Percentiles rank a stretch among this genome's conserved stretches.
These are phyloP conservation scores for Colletotrichum coccodes DNA, from an alignment of 2,329 filamentous ascomycete genomes.

Conservation along the genomic window DNA sequence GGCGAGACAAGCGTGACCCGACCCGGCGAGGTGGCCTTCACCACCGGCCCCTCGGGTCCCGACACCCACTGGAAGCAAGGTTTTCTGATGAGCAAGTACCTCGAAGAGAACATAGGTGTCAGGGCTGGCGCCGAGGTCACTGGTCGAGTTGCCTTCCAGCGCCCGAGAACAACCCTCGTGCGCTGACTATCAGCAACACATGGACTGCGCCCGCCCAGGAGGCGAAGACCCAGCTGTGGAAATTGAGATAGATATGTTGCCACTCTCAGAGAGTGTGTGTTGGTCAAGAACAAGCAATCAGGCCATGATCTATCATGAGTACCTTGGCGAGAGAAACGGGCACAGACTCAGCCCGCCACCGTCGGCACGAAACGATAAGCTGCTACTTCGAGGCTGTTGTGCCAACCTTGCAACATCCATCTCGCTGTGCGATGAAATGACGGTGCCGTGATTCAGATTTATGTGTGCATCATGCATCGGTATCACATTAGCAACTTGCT, in stretches of 20 bases:
- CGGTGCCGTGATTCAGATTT: background rate
- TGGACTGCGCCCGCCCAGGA: slow-evolving; percentile 64
- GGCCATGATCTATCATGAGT: background rate
- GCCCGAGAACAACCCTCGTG: slow-evolving; percentile 75
- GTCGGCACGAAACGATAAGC: background rate
- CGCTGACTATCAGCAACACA: slow-evolving; percentile 70
- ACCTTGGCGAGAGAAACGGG: too few relatives aligned
- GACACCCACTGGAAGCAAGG: slow-evolving; percentile 94
- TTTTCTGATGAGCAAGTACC: slow-evolving; percentile 75
- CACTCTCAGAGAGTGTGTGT: too few relatives aligned
- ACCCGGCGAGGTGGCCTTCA: slow-evolving; percentile 80
- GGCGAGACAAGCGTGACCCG: slow-evolving; percentile 68
- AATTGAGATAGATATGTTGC: slow-evolving; percentile 49
- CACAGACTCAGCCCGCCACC: background rate
- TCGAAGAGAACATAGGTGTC: slow-evolving; percentile 55
- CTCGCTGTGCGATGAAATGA: background rate
- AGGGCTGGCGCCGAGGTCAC: slow-evolving; percentile 67
- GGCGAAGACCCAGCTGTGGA: slow-evolving; percentile 60
- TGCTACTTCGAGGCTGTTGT: background rate
- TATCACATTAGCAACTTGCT: background rate
- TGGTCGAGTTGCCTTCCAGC: slow-evolving; percentile 79
- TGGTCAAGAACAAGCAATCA: background rate
- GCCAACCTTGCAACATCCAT: background rate
- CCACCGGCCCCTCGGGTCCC: slow-evolving; percentile 80
- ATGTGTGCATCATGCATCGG: background rate